Conservation (phyloP, 1,139 yeast species). For the Hanseniaspora sp. region DNA sequence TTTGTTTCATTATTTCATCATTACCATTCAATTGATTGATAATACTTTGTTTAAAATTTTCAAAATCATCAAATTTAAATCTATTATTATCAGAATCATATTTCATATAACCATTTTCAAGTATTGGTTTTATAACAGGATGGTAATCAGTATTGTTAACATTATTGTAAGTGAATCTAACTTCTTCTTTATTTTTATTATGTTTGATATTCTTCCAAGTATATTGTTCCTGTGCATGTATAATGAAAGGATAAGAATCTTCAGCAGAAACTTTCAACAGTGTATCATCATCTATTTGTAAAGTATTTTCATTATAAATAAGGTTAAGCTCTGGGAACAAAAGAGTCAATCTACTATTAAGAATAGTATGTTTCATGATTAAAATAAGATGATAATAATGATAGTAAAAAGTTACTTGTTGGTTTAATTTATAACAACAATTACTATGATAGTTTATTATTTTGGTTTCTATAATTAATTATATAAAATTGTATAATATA, state of each 20-base stretch:
- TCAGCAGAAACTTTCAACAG: neutral
- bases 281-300: constrained; percentile 7
- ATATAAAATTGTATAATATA: no score
- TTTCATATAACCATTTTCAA: neutral
- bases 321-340: constrained; percentile 15
- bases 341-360: constrained; percentile 17
- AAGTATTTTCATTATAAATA: neutral
- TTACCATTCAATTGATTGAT: neutral
- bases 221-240: constrained; percentile 20
- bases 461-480: no score
- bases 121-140: neutral
- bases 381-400: no score
- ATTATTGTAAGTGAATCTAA: neutral
- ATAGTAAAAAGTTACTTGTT: no score
- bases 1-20: neutral
- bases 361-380: neutral
- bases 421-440: no score
- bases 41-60: neutral
- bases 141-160: neutral
- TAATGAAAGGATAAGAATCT: neutral
- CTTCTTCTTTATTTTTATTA: neutral
- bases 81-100: neutral
- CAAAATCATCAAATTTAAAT: neutral
- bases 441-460: no score
- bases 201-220: neutral